Evolutionary conservation across 148 eudicot species (phyloP).

Genomic region (Persicaria maculosa): DNA sequence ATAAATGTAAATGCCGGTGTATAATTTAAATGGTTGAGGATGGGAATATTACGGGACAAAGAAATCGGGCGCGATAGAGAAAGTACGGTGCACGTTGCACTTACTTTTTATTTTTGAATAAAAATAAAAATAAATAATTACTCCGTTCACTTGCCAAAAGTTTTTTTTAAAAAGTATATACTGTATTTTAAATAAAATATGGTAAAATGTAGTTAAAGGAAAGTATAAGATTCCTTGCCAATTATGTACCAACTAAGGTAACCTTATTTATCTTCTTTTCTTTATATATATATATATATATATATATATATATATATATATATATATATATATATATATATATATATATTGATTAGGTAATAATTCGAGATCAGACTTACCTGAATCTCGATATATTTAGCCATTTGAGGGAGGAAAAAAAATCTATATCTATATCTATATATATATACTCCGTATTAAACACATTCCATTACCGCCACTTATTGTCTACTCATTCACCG

Average conservation of each 20-base stretch:
- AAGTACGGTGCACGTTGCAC: slow-evolving; percentile 10
- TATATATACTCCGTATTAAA: too few relatives aligned
- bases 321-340: too few relatives aligned
- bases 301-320: too few relatives aligned
- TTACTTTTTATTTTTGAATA: neutral
- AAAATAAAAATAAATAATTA: neutral
- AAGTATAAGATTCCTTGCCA: slow-evolving; percentile 11
- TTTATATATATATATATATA: too few relatives aligned
- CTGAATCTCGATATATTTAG: too few relatives aligned
- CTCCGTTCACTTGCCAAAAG: neutral
- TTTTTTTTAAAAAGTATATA: neutral
- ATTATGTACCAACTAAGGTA: neutral
- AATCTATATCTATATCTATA: too few relatives aligned
- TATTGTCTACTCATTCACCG: too few relatives aligned
- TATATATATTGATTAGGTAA: too few relatives aligned
- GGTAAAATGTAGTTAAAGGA: slow-evolving; percentile 8
- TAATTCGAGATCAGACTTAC: too few relatives aligned
- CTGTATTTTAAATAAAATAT: neutral
- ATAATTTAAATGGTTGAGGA: neutral
- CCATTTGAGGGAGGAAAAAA: too few relatives aligned
- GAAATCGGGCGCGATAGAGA: slow-evolving; percentile 5
- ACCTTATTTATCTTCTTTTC: neutral
- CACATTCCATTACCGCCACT: too few relatives aligned
- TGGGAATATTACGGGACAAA: slow-evolving; percentile 12
- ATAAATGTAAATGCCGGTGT: neutral